Evolutionary conservation across 805 yeast species (phyloP), one percentile per base, ranked within the genome.

Genomic region (Saccharomyces eubayanus): DNA sequence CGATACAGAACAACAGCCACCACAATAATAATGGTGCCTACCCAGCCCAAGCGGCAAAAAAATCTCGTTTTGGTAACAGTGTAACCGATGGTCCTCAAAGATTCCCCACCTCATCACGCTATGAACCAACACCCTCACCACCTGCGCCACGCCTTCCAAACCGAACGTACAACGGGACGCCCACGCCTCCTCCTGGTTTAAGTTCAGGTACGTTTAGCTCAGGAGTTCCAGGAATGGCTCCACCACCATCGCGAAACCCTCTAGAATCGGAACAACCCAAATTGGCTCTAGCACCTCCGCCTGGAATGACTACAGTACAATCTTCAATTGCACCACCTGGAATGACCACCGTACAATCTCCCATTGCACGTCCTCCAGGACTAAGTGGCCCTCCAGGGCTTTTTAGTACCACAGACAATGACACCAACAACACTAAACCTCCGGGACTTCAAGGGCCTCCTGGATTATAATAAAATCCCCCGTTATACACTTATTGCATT

Each of bases 381-480:
- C 54, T 63, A n/a, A 51, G 53, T 48, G 64, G 63, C 5, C 66
- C 68, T 28, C 62, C 66, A 31, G 66, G 67, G 49, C 54, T 58
- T 31, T 45, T 52, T 11, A 36, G 16, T 36, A 36, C 16, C 8
- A 36, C 24, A 11, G 24, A 16, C 43, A 16, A 16, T 36, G 43
- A 36, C 43, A 9, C 20, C 16, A 36, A 36, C 12, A 36, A n/a
- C 16, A 16, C 24, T 6, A 36, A 16, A 36, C 60, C 67, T 20
- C 71, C 65, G 11, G 63, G 60, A 6, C 49, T 60, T 47, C 52
- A 65, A 12, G 67, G 71, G 16, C 69, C 71, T 9, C 68, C 66
- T 12, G 65, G 62, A 27, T 43, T 60, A 46, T 60, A 64, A 47
- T 62, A 66, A 66, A 20, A 62, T 60, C 24, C 60, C 63, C 59